phyloP scores from a whole-genome alignment of 805 yeast genomes.

The Yarrowia osloensis region DNA sequence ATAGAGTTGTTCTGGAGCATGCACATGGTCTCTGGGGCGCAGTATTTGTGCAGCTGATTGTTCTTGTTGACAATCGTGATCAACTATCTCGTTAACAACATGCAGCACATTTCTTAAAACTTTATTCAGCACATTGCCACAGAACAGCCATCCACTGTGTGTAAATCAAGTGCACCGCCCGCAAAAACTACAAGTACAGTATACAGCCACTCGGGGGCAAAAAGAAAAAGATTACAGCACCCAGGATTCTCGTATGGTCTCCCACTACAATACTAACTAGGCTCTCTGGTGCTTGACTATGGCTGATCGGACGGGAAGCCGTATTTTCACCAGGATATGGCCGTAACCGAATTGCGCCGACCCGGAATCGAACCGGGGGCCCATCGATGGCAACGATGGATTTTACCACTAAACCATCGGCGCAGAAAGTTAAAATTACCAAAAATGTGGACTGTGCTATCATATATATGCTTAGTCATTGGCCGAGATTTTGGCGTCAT shows the following conservation, averaged over 20 bases:
- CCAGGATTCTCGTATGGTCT: constrained; percentile 28
- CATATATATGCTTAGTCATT: background rate
- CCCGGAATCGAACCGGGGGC: constrained; percentile 30
- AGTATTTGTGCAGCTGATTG: background rate
- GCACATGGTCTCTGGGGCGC: background rate
- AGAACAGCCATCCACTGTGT: too few relatives aligned
- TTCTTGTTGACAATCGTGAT: too few relatives aligned
- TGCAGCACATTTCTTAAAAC: background rate
- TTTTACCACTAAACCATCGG: constrained; percentile 29
- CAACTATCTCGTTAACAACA: too few relatives aligned
- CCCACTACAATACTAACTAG: constrained; percentile 28
- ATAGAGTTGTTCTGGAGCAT: background rate
- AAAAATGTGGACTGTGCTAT: background rate
- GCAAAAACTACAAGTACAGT: too few relatives aligned
- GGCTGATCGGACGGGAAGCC: constrained; percentile 29
- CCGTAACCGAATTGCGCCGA: constrained; percentile 22
- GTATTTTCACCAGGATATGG: constrained; percentile 24
- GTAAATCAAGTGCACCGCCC: too few relatives aligned
- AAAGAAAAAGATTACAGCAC: constrained; percentile 18
- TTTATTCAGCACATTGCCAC: too few relatives aligned
- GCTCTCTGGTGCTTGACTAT: constrained; percentile 28
- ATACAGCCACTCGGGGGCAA: background rate
- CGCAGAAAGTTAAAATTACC: background rate
- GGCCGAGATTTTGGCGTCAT: too few relatives aligned
- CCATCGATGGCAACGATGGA: constrained; percentile 30